Conservation (phyloP, 1,139 yeast genomes). For the Sporopachydermia cereana region DNA sequence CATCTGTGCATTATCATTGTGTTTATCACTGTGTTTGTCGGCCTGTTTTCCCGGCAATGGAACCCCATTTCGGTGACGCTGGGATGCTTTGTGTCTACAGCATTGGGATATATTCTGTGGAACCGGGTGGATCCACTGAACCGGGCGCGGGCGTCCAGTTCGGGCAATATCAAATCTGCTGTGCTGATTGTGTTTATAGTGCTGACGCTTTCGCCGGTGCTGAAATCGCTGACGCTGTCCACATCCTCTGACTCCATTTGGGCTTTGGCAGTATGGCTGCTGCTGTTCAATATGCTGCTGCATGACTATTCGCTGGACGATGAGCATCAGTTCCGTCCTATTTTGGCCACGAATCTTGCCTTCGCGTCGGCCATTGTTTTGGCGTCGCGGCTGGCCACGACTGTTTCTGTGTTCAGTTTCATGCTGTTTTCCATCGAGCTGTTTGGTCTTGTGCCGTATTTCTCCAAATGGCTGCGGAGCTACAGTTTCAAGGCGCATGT, state of each 20-base stretch:
- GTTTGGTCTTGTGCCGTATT: conserved; percentile 62
- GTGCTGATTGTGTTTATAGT: conserved; percentile 56
- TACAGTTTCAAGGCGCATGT: conserved; percentile 25
- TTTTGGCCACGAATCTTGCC: conserved; percentile 72
- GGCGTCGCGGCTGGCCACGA: conserved; percentile 69
- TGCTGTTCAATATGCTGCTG: conserved; percentile 51
- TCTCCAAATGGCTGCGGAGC: conserved; percentile 47
- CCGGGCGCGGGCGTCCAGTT: conserved; percentile 9
- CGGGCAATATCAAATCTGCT: conserved; percentile 45
- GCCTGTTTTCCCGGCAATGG: conserved; percentile 36
- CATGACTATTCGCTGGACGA: conserved; percentile 44
- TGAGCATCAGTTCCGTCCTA: conserved; percentile 32
- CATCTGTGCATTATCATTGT: conserved; percentile 52
- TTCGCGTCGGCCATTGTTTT: conserved; percentile 80
- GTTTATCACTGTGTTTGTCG: conserved; percentile 52
- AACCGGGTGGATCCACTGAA: conserved; percentile 11
- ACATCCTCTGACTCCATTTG: conserved; percentile 93
- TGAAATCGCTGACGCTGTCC: conserved; percentile 77
- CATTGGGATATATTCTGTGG: conserved; percentile 9
- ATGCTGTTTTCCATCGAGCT: conserved; percentile 60
- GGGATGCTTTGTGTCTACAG: conserved; percentile 21
- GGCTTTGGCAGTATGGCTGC: conserved; percentile 78
- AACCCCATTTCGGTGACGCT: conserved; percentile 22
- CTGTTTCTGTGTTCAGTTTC: conserved; percentile 73
- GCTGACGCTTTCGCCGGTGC: conserved; percentile 74